Base-by-base conservation (phyloP, 129 eudicot genomes). In the Flaveria robusta region DNA sequence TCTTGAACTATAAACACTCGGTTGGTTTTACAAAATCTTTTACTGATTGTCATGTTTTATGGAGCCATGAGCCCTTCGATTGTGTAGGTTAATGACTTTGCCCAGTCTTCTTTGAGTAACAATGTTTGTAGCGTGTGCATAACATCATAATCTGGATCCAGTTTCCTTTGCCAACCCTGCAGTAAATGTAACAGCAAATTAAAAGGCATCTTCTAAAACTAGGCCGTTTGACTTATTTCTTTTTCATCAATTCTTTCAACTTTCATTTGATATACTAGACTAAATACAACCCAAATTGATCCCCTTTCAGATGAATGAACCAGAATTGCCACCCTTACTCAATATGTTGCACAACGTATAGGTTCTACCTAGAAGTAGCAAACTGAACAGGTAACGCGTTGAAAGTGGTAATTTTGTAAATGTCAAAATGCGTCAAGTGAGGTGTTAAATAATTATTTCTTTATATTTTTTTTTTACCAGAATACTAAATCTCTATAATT, bases 81-180 rank as follows among this genome's bases (percentile, higher is more conserved):
- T 6, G 98, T 94, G 85, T 94, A 94, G 64, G 93, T 76, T 46
- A 94, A 86, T 5, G 97, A 91, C 52, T 85, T 77, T 7, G 97
- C 97, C 98, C 98, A 88, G 37, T 94, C 91, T 26, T 85, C 87
- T 81, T 88, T 94, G 11, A 94, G 82, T 51, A 94, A 84, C 84
- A 94, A 79, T 0, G 93, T 85, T 81, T 84, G 97, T 15, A 94
- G 81, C 1, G 98, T 94, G 49, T 80, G 85, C 98, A 94, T 91
- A 64, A 94, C 86, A 46, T 94, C 96, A 20, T 94, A 91, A 73
- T 87, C 91, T 5, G 98, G 98, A 80, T 94, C 96, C 27, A 94
- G 93, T 91, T 94, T 94, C 84, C 96, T 71, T 79, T 94, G 98
- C 97, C 98, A 94, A 63, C 98, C 98, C 97, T 91, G 41, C 70